phyloP scores from a whole-genome alignment of 1,139 yeast species.

The Sugiyamaella grinbergsii region DNA sequence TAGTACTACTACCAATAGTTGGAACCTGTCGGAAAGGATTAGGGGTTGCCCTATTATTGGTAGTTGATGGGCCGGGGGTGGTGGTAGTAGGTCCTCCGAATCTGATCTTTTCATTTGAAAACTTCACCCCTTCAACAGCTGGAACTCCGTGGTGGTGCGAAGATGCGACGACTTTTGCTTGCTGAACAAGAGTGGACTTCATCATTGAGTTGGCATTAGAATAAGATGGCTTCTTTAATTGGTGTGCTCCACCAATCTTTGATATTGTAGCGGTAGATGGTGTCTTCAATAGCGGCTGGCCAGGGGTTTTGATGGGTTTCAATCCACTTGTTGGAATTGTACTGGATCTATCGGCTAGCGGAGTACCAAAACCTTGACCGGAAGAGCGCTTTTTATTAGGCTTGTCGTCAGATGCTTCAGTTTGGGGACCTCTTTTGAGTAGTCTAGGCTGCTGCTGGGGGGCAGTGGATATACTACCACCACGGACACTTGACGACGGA shows the following conservation, averaged over 20 bases:
- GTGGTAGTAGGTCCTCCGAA: constrained; percentile 34
- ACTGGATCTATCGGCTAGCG: constrained; percentile 16
- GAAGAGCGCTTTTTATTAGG: constrained; percentile 22
- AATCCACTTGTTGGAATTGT: constrained; percentile 1
- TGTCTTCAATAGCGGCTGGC: constrained; percentile 1
- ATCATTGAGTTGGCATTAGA: constrained; percentile 31
- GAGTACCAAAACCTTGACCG: constrained; percentile 25
- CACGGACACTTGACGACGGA: constrained; percentile 1
- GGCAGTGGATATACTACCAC: neutral
- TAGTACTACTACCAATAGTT: constrained; percentile 19
- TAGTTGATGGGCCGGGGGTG: constrained; percentile 18
- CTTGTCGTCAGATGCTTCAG: neutral
- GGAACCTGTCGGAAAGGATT: constrained; percentile 26
- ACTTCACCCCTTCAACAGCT: constrained; percentile 42
- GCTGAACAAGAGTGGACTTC: constrained; percentile 43
- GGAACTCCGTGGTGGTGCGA: constrained; percentile 28
- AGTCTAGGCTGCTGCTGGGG: constrained; percentile 4
- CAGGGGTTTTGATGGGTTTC: constrained; percentile 10
- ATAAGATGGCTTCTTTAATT: constrained; percentile 22
- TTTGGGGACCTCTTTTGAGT: neutral
- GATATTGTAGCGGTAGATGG: constrained; percentile 14
- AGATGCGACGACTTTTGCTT: constrained; percentile 36
- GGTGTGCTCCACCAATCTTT: constrained; percentile 20
- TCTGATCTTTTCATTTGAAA: constrained; percentile 41
- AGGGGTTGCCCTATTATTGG: constrained; percentile 20